Conservation (phyloP, 1,139 yeast genomes). For the Diutina siamensis region DNA sequence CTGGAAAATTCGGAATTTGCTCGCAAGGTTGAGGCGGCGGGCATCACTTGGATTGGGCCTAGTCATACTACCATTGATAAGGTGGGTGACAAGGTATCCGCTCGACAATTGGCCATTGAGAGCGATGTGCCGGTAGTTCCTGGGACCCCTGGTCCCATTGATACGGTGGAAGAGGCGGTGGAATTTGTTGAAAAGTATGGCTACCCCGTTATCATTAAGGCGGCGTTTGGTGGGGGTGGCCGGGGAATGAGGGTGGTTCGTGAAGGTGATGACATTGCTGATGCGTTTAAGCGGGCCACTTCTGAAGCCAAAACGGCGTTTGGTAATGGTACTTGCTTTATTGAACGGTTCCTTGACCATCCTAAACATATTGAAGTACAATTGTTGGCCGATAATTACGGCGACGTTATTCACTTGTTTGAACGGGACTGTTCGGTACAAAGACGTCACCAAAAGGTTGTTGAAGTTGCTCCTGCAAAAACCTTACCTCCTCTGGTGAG, state of each 20-base stretch:
- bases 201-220: conserved; percentile 93
- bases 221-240: conserved; percentile 99
- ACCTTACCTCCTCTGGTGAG: conserved; percentile 73
- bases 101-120: conserved; percentile 72
- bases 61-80: conserved; percentile 78
- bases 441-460: conserved; percentile 98
- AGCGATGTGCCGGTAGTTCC: conserved; percentile 92
- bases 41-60: conserved; percentile 97
- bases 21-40: conserved; percentile 77
- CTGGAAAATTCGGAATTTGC: conserved; percentile 96
- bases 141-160: conserved; percentile 97
- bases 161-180: conserved; percentile 62
- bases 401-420: conserved; percentile 88
- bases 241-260: conserved; percentile 99
- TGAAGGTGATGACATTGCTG: conserved; percentile 87
- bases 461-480: conserved; percentile 98
- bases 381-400: conserved; percentile 84
- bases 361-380: conserved; percentile 99
- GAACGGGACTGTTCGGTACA: conserved; percentile 99
- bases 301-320: conserved; percentile 92
- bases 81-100: conserved; percentile 97
- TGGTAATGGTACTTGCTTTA: conserved; percentile 97
- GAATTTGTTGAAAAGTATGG: conserved; percentile 77
- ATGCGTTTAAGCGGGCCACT: conserved; percentile 88
- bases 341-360: conserved; percentile 86